Evolutionary conservation across 2,329 filamentous ascomycete genomes (phyloP).

Genomic region (Xylariaceae sp.): DNA sequence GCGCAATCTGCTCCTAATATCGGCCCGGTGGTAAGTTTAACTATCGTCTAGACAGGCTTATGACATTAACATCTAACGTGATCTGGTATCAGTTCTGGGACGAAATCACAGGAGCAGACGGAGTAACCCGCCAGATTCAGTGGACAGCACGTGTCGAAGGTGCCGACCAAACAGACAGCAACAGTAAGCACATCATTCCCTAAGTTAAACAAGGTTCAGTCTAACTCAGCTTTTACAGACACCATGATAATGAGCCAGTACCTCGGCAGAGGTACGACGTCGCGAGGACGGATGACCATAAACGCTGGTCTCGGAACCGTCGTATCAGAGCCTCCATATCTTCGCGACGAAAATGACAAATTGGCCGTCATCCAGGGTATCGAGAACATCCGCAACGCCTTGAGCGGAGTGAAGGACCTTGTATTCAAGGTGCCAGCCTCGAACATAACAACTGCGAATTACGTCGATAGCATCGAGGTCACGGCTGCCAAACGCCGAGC

Average conservation of each 20-base stretch:
- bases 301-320: conserved; percentile 58
- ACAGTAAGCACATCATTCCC: conserved; percentile 28
- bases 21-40: conserved; percentile 52
- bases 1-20: conserved; percentile 68
- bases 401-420: conserved; percentile 59
- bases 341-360: conserved; percentile 59
- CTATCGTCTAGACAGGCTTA: neutral
- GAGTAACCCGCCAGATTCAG: conserved; percentile 64
- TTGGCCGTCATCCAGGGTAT: conserved; percentile 64
- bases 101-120: conserved; percentile 58
- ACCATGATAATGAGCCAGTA: conserved; percentile 62
- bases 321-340: conserved; percentile 62
- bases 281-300: conserved; percentile 65
- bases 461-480: conserved; percentile 50
- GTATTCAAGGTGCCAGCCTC: conserved; percentile 57
- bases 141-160: conserved; percentile 68
- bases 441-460: conserved; percentile 56
- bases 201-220: neutral
- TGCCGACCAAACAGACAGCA: conserved; percentile 40
- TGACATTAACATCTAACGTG: conserved; percentile 7
- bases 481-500: conserved; percentile 43
- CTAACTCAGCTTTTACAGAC: conserved; percentile 30
- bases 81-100: conserved; percentile 49
- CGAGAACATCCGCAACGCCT: conserved; percentile 58
- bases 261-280: conserved; percentile 64